Evolutionary conservation across 331 rosid genomes (phyloP).

Genomic region (Malus hybrid): DNA sequence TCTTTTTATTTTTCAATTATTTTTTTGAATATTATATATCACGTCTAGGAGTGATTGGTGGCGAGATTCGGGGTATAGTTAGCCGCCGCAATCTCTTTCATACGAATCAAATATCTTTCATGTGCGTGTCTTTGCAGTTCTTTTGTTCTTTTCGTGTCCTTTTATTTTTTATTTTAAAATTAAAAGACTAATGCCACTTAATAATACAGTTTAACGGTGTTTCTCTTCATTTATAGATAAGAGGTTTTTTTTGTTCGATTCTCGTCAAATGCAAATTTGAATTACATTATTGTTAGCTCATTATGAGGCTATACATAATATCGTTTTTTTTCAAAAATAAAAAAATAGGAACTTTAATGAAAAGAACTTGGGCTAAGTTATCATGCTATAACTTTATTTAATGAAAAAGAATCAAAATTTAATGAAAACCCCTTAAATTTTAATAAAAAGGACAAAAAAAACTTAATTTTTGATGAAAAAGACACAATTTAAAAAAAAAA

Average conservation of each 20-base stretch:
- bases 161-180: neutral
- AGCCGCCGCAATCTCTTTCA: constrained; percentile 62
- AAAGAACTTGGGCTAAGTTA: no score
- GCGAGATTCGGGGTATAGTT: constrained; percentile 72
- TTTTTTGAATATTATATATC: constrained; percentile 13
- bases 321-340: no score
- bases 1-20: neutral
- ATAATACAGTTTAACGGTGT: accelerated
- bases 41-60: constrained; percentile 70
- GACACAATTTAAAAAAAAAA: no score
- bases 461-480: no score
- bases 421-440: no score
- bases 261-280: no score
- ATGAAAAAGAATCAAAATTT: no score
- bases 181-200: neutral
- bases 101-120: constrained; percentile 38
- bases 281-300: no score
- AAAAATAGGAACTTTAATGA: no score
- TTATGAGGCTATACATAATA: no score
- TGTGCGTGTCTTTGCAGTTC: constrained; percentile 10
- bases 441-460: no score
- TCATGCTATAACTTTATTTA: no score
- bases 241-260: accelerated
- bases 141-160: neutral
- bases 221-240: accelerated